A percentile compares a stretch with the other conserved stretches of the same genome.
phyloP scores from a whole-genome alignment of 1,284 basidiomycete genomes.

The Ustilago esculenta region DNA sequence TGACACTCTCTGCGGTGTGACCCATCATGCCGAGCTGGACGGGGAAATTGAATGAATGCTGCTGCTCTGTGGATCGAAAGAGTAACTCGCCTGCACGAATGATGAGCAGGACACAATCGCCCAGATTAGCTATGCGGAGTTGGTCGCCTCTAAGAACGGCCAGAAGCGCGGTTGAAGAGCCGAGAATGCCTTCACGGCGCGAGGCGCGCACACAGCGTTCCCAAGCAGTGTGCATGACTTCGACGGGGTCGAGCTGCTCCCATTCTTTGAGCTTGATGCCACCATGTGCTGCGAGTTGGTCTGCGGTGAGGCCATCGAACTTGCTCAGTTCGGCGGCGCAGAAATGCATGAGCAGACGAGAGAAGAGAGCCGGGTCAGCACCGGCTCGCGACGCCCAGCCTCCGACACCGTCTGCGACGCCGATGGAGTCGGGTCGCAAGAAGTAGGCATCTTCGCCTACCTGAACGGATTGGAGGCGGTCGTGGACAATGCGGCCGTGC shows the following conservation, averaged over 20 bases:
- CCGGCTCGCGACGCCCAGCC: constrained; percentile 77
- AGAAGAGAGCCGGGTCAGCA: constrained; percentile 78
- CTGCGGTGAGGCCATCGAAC: constrained; percentile 32
- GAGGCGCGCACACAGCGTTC: constrained; percentile 69
- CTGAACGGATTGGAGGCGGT: constrained; percentile 72
- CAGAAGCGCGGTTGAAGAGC: constrained; percentile 72
- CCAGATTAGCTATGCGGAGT: constrained; percentile 87
- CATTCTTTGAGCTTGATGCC: constrained; percentile 50
- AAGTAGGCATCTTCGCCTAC: constrained; percentile 90
- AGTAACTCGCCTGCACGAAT: constrained; percentile 80
- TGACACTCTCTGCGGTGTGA: constrained; percentile 75
- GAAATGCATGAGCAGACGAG: constrained; percentile 85
- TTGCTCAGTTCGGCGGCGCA: constrained; percentile 73
- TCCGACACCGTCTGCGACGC: constrained; percentile 87
- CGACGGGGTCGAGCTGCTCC: constrained; percentile 69
- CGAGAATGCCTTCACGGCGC: constrained; percentile 71
- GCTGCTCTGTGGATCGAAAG: constrained; percentile 92
- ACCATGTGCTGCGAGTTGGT: constrained; percentile 44
- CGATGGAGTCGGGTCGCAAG: constrained; percentile 79
- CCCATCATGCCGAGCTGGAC: constrained; percentile 82
- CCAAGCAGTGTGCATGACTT: constrained; percentile 73
- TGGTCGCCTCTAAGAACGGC: constrained; percentile 76
- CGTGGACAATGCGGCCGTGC: constrained; percentile 59
- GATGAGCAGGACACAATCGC: constrained; percentile 84
- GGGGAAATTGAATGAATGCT: constrained; percentile 93